These are phyloP conservation scores for Novymonas esmeraldas DNA, from an alignment of 208 protist species.

Conservation along the genomic window DNA sequence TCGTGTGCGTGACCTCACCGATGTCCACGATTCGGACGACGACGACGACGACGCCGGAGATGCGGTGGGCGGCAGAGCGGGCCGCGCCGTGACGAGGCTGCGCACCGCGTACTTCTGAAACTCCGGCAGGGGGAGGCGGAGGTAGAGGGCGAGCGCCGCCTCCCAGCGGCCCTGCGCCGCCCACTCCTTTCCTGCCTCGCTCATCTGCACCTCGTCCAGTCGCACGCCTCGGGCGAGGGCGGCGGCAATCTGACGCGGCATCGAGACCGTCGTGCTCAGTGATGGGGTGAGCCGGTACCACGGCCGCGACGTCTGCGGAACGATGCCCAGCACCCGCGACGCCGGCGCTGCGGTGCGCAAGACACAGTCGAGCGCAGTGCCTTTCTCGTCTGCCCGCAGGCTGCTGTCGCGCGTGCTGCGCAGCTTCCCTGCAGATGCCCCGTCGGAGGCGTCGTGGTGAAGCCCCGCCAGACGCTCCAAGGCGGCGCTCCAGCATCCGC, in stretches of 20 bases:
- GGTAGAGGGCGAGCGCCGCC: constrained; percentile 52
- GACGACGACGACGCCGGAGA: no score
- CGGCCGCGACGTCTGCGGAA: constrained; percentile 17
- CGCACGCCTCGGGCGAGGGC: constrained; percentile 51
- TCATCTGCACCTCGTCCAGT: constrained; percentile 75
- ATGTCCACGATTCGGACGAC: no score
- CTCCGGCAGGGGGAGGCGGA: constrained; percentile 48
- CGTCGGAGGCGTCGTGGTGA: not conserved
- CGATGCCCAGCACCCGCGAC: constrained; percentile 18
- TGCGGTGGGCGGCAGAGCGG: constrained; percentile 7
- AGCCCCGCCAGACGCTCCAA: constrained; percentile 16
- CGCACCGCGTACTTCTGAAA: constrained; percentile 58
- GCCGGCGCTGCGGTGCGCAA: constrained; percentile 32
- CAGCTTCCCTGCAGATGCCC: not conserved
- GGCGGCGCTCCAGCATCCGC: constrained; percentile 50
- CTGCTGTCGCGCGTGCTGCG: not conserved
- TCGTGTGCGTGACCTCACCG: no score
- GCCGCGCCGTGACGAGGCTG: constrained; percentile 33
- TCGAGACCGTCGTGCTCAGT: constrained; percentile 2
- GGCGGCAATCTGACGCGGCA: constrained; percentile 34
- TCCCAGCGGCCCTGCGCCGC: constrained; percentile 49
- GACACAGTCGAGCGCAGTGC: constrained; percentile 42
- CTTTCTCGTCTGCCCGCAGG: not conserved
- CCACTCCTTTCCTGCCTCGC: constrained; percentile 49
- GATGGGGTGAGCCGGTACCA: constrained; percentile 9